These are phyloP conservation scores for Nemophila menziesii DNA, from an alignment of 257 asterid species.

Conservation along the genomic window DNA sequence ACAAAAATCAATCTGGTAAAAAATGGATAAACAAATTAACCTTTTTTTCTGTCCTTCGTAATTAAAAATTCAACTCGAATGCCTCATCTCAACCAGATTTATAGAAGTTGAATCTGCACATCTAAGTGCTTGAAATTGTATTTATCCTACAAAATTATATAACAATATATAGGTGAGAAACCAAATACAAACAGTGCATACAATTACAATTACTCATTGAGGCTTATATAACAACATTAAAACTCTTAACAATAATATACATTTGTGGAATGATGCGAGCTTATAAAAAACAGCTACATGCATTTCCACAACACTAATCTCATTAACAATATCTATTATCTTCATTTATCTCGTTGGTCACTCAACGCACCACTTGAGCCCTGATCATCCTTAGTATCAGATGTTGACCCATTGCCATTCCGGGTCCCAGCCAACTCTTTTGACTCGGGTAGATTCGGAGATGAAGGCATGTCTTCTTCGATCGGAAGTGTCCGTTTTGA, in stretches of 20 bases:
- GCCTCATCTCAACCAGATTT: no score
- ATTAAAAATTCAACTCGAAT: no score
- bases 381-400: conserved; percentile 22
- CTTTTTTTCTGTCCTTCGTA: no score
- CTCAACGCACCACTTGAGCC: conserved; percentile 5
- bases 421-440: conserved; percentile 21
- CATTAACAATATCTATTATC: conserved; percentile 4
- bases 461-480: conserved; percentile 18
- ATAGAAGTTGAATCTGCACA: no score
- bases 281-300: conserved; percentile 18
- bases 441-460: conserved; percentile 10
- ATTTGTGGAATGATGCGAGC: conserved; percentile 17
- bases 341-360: conserved; percentile 17
- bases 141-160: no score
- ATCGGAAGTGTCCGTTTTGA: conserved; percentile 27
- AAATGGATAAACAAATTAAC: no score
- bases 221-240: background rate
- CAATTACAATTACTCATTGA: background rate
- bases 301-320: conserved; percentile 12
- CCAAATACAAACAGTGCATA: no score
- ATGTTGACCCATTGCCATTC: conserved; percentile 11
- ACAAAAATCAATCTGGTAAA: no score
- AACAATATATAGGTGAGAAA: no score
- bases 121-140: no score
- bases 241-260: background rate